Base-by-base conservation (phyloP, 163 green algal species). In the Chlamydomonas reinhardtii region DNA sequence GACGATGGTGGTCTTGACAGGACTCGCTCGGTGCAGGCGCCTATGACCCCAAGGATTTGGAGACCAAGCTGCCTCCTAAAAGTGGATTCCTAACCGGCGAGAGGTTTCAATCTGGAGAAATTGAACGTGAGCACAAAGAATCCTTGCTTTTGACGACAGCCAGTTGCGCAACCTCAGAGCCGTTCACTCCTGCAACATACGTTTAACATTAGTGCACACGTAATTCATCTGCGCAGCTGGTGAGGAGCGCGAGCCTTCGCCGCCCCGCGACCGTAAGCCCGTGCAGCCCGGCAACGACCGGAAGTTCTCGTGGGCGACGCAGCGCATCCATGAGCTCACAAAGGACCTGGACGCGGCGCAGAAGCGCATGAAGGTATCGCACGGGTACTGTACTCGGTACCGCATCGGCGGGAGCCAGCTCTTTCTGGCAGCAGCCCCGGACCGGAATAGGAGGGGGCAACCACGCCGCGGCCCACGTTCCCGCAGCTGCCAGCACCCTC, bases 241-340 rank as follows among this genome's bases (percentile, higher is more conserved):
- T 20, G n/a, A 24, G 19, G 62, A 73, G 76, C 72, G 37, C 19
- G 61, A 87, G 11, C 20, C 62, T 0, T 87, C 82, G 24, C 82
- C 82, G 22, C 82, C 82, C 4, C 71, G 82, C 11, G 82, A 87
- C 27, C 61, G 72, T 0, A 87, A 82, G 31, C 37, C 72, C 6
- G 72, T 43, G 5, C 43, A 74, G 4, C 20, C 39, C 29, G 72
- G n/a, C 17, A 70, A 69, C 31, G 69, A 86, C 56, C 34, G 79
- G 9, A 87, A 86, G 78, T 90, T 82, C 65, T 83, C 69, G 2
- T 90, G 79, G 86, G 78, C 86, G 25, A 90, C 86, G 12, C 73
- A 85, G 64, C 78, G 86, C 34, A 90, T 90, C 29, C 86, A 90
- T 59, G 86, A 90, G 35, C 73, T 88, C 17, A 81, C 64, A 0